These are phyloP conservation scores for Coprinopsis marcescibilis DNA, from an alignment of 768 basidiomycete species.

Conservation along the genomic window DNA sequence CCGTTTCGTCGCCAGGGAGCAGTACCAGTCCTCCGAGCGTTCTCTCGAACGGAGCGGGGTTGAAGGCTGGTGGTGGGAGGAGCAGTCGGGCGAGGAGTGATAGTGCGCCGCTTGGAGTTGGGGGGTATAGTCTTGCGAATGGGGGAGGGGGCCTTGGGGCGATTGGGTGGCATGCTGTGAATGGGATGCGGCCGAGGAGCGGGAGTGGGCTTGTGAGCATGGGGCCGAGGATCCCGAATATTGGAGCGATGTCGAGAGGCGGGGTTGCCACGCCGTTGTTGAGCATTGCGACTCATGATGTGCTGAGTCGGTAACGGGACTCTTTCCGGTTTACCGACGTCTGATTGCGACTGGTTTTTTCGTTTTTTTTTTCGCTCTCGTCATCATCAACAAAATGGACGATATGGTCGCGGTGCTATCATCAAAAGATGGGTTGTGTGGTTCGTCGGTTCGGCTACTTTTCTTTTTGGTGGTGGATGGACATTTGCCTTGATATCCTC, in stretches of 20 bases:
- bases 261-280: slow-evolving; percentile 9
- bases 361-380: too few relatives aligned
- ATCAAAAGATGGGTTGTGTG: too few relatives aligned
- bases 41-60: slow-evolving; percentile 21
- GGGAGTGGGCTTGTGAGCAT: slow-evolving; percentile 37
- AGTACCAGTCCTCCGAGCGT: slow-evolving; percentile 18
- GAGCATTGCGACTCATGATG: slow-evolving; percentile 20
- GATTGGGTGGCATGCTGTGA: slow-evolving; percentile 18
- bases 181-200: slow-evolving; percentile 38
- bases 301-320: background rate
- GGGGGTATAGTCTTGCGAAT: slow-evolving; percentile 8
- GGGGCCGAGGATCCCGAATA: slow-evolving; percentile 25
- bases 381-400: too few relatives aligned
- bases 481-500: too few relatives aligned
- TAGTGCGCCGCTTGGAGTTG: slow-evolving; percentile 59
- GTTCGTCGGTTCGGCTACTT: too few relatives aligned
- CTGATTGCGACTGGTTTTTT: too few relatives aligned
- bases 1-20: slow-evolving; percentile 29
- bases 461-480: too few relatives aligned
- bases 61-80: slow-evolving; percentile 45
- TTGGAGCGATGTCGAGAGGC: slow-evolving; percentile 29
- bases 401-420: too few relatives aligned
- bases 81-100: slow-evolving; percentile 63
- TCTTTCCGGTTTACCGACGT: too few relatives aligned
- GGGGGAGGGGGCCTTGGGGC: slow-evolving; percentile 15